Evolutionary conservation across 805 yeast genomes (phyloP), one percentile per base, ranked within the genome.

Genomic region (Naumovozyma castellii): DNA sequence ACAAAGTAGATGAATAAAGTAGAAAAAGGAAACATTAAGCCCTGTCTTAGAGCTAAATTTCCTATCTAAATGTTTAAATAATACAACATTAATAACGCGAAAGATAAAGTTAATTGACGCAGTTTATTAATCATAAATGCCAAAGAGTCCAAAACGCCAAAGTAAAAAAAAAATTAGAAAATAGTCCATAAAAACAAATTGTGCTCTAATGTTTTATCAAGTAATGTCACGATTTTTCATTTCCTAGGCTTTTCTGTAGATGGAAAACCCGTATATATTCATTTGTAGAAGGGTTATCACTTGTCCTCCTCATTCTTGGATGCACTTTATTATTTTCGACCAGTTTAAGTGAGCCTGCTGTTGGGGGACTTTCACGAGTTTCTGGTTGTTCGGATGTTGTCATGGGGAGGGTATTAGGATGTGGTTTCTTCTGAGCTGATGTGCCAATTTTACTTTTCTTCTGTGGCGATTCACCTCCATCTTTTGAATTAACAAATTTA

Each of bases 271-370:
- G 45, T 8, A 57, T 53, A 37, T 48, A 51, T 32, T 54, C 57
- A 37, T 50, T 54, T 29, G 51, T 50, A 20, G 53, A 44, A 8
- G 59, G 57, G 37, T 54, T 50, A 32, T 56, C 58, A 31, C 59
- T 48, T 10, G 43, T 52, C 25, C 61, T 42, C 34, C 56, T 50
- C 58, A 52, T 49, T 37, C 62, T 48, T 27, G 62, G 59, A 41
- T 57, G 61, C n/a, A 57, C 56, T 37, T 52, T 54, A 35, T 47
- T 50, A 37, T 49, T 50, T 36, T 57, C 62, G 3, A 56, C 60
- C 16, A 53, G 41, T 34, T 43, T 43, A 27, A 48, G 37, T 10
- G 38, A 34, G 12, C 37, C 30, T 18, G 42, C 33, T 31, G 22
- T 31, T 32, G 10, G 6, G 6, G 27, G 27, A 10, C 27, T 22